Evolutionary conservation across 228 moss, liverwort and hornwort genomes (phyloP).

Genomic region (Sphagnum fallax): DNA sequence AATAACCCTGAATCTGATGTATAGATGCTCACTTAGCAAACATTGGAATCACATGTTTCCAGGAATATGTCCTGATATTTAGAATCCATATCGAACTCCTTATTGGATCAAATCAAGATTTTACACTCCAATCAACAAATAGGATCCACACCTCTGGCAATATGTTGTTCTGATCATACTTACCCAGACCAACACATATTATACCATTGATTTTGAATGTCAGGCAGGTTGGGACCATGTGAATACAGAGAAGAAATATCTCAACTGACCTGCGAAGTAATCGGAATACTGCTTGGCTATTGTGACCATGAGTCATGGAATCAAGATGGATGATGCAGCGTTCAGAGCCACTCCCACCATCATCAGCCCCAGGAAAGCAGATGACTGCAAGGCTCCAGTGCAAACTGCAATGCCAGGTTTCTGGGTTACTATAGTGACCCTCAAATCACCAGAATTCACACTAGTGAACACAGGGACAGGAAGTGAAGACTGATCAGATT

Average conservation of each 20-base stretch:
- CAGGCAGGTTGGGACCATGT: background rate
- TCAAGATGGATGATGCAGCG: slow-evolving; percentile 89
- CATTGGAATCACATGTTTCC: no score
- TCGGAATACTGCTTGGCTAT: slow-evolving; percentile 56
- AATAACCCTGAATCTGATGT: background rate
- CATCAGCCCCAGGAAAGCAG: slow-evolving; percentile 56
- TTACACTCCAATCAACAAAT: background rate
- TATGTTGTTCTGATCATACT: no score
- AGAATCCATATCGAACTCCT: no score
- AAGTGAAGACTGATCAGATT: no score
- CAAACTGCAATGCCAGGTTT: slow-evolving; percentile 32
- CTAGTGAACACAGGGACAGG: no score
- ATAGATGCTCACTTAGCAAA: no score
- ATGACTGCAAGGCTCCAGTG: slow-evolving; percentile 97
- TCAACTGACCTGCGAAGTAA: slow-evolving; percentile 59
- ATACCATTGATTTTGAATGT: background rate
- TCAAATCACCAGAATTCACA: no score
- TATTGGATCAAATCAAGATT: no score
- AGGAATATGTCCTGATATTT: no score
- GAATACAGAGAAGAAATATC: background rate
- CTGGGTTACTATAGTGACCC: no score
- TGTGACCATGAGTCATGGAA: slow-evolving; percentile 81
- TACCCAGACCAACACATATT: no score
- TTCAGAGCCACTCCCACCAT: slow-evolving; percentile 30
- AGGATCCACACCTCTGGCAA: background rate